These are phyloP conservation scores for Tolypocladium sp. DNA, from an alignment of 2,329 filamentous ascomycete species.

Conservation along the genomic window DNA sequence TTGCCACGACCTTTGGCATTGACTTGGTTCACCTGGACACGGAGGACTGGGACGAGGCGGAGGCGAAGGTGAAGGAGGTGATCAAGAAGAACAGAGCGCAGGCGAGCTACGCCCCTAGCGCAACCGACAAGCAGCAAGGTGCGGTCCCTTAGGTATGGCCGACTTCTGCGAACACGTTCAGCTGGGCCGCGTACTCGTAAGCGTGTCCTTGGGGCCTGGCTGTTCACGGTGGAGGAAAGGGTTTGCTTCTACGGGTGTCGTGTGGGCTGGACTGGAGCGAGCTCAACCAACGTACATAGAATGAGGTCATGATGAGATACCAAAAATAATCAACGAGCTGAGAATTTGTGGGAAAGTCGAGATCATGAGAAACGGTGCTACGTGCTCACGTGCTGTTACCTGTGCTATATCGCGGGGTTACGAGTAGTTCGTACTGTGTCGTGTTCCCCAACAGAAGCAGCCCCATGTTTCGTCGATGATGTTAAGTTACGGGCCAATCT, in stretches of 20 bases:
- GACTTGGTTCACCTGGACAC: conserved; percentile 74
- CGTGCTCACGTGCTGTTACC: background rate
- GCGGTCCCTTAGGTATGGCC: conserved; percentile 20
- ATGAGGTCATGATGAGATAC: conserved; percentile 5
- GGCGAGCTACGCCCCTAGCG: conserved; percentile 40
- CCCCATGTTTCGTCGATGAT: too few relatives aligned
- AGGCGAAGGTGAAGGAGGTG: conserved; percentile 70
- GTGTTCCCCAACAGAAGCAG: background rate
- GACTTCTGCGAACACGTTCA: conserved; percentile 4
- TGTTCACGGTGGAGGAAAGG: background rate
- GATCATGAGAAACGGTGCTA: too few relatives aligned
- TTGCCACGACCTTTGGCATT: conserved; percentile 71
- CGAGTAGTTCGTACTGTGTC: too few relatives aligned
- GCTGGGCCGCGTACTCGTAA: background rate
- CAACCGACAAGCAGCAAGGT: conserved; percentile 23
- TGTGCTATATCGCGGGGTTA: background rate
- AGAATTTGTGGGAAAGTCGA: background rate
- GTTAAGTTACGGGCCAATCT: too few relatives aligned
- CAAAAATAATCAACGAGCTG: background rate
- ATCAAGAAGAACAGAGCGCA: conserved; percentile 63
- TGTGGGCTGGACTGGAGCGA: background rate
- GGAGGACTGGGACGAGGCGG: conserved; percentile 84
- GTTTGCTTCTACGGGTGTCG: background rate
- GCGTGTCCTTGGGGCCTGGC: background rate
- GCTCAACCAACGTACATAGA: background rate